A percentile compares a stretch with the other conserved stretches of the same genome.
Evolutionary conservation across 2,329 filamentous ascomycete genomes (phyloP).

Genomic region (Alternaria angustiovoidea): DNA sequence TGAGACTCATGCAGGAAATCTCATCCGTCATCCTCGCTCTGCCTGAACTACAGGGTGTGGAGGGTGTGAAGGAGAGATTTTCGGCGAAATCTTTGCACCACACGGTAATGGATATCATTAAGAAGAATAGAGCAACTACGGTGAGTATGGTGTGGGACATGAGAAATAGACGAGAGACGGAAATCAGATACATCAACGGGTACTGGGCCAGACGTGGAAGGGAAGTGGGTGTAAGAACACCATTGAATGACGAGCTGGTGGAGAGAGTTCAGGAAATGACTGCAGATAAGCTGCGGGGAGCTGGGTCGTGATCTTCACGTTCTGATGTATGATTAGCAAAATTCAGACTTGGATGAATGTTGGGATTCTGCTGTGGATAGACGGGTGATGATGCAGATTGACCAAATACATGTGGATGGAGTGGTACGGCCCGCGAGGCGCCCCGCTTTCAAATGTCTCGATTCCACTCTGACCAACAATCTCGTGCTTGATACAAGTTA

Average conservation of each 20-base stretch:
- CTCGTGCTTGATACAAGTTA: not conserved
- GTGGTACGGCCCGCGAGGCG: not conserved
- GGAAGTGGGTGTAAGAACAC: constrained; percentile 10
- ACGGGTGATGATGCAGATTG: not conserved
- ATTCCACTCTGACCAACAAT: not conserved
- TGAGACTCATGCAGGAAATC: constrained; percentile 11
- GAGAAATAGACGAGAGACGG: constrained; percentile 6
- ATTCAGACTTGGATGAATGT: not conserved
- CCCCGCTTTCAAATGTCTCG: not conserved
- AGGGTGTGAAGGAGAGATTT: constrained; percentile 4
- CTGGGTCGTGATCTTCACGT: not conserved
- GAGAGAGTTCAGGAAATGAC: constrained; percentile 6
- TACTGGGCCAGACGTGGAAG: constrained; percentile 11
- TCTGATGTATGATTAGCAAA: not conserved
- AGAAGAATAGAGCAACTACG: constrained; percentile 1
- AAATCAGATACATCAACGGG: constrained; percentile 12
- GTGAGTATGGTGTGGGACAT: constrained; percentile 13
- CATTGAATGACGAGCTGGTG: constrained; percentile 14
- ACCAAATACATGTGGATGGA: not conserved
- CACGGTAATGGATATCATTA: constrained; percentile 6
- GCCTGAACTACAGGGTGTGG: constrained; percentile 9
- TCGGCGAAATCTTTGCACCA: constrained; percentile 1
- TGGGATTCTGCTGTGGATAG: not conserved
- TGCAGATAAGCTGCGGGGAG: not conserved
- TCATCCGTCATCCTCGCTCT: constrained; percentile 10